Evolutionary conservation across 192 early-diverging fungal species (phyloP).

Genomic region (Backusella macrospora): DNA sequence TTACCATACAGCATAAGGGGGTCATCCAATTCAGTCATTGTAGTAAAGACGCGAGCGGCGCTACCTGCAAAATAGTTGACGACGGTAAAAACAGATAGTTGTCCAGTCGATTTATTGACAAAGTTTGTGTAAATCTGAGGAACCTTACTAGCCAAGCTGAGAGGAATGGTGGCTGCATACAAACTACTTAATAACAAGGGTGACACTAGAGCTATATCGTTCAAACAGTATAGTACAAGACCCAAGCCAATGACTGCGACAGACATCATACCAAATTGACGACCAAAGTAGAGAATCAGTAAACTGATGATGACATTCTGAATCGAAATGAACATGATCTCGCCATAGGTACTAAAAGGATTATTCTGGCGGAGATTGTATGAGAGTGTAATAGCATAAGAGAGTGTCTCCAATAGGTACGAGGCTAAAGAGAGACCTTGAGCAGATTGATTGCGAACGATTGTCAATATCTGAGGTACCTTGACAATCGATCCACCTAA

Average conservation of each 20-base stretch:
- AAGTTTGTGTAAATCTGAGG: slow-evolving; percentile 91
- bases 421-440: slow-evolving; percentile 81
- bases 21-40: slow-evolving; percentile 89
- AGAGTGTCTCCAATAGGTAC: slow-evolving; percentile 82
- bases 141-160: slow-evolving; percentile 79
- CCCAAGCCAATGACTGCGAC: slow-evolving; percentile 37
- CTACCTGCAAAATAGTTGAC: slow-evolving; percentile 88
- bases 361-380: slow-evolving; percentile 86
- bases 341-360: slow-evolving; percentile 90
- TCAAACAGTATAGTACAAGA: slow-evolving; percentile 56
- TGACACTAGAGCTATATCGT: slow-evolving; percentile 49
- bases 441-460: slow-evolving; percentile 67
- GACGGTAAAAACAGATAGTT: slow-evolving; percentile 88
- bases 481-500: slow-evolving; percentile 91
- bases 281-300: slow-evolving; percentile 64
- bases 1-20: slow-evolving; percentile 71
- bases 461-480: slow-evolving; percentile 95
- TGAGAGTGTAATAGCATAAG: slow-evolving; percentile 76
- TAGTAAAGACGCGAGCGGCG: slow-evolving; percentile 89
- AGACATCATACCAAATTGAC: slow-evolving; percentile 53
- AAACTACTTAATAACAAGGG: slow-evolving; percentile 59
- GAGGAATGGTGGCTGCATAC: slow-evolving; percentile 77
- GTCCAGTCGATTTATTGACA: slow-evolving; percentile 83
- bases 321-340: slow-evolving; percentile 79
- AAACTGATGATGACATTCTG: slow-evolving; percentile 83